Evolutionary conservation across 208 protist species (phyloP).

Genomic region (Polymyxa betae): DNA sequence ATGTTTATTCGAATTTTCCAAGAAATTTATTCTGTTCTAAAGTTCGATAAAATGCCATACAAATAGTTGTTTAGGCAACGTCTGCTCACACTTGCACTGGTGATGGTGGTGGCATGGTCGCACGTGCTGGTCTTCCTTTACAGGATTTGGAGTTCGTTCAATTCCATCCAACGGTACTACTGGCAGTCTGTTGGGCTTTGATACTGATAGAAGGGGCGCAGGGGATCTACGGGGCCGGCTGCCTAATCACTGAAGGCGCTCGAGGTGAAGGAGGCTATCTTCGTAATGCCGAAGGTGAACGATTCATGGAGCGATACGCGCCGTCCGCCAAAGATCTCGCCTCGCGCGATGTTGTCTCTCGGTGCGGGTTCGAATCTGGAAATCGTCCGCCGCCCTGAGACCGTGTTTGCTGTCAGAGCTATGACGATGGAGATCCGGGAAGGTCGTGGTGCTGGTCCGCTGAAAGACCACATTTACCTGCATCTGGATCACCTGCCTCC

Average conservation of each 20-base stretch:
- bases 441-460: conserved; percentile 76
- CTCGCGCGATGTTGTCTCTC: conserved; percentile 97
- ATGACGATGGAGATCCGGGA: conserved; percentile 96
- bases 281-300: conserved; percentile 96
- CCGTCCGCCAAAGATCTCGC: conserved; percentile 98
- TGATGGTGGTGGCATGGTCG: conserved; percentile 96
- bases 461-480: conserved; percentile 95
- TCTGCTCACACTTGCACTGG: conserved; percentile 98
- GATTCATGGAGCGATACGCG: conserved; percentile 88
- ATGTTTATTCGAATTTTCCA: too few species aligned
- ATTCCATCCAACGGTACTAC: conserved; percentile 54
- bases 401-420: conserved; percentile 83
- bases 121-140: conserved; percentile 92
- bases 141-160: conserved; percentile 98
- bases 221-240: conserved; percentile 94
- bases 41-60: too few species aligned
- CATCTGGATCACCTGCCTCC: conserved; percentile 94
- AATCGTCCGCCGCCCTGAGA: neutral
- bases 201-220: neutral
- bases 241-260: conserved; percentile 97
- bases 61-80: too few species aligned
- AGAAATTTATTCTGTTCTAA: too few species aligned
- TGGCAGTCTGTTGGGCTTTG: neutral
- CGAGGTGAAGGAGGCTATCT: conserved; percentile 95
- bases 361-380: conserved; percentile 80